phyloP scores from a whole-genome alignment of 768 basidiomycete genomes.

The Melanogaster broomeanus region DNA sequence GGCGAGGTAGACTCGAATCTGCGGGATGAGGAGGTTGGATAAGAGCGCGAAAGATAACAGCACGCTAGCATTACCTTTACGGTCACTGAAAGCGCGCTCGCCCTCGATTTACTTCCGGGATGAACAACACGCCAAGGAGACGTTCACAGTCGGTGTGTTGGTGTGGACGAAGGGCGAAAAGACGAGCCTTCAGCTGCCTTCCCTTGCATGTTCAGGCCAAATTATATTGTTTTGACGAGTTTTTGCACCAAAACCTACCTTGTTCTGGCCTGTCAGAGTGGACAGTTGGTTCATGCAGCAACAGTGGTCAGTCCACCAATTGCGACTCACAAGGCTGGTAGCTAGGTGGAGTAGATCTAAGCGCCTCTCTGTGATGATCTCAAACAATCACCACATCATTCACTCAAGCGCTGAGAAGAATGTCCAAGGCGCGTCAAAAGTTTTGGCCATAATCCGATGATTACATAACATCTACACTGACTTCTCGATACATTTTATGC shows the following conservation, averaged over 20 bases:
- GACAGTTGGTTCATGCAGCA: too few species aligned
- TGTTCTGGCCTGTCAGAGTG: too few species aligned
- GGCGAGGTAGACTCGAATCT: too few species aligned
- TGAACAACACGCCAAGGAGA: not conserved
- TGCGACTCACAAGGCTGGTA: not conserved
- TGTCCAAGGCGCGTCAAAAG: not conserved
- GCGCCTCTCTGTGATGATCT: not conserved
- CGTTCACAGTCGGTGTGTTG: not conserved
- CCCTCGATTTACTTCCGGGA: not conserved
- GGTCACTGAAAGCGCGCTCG: not conserved
- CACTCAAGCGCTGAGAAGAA: slow-evolving; percentile 14
- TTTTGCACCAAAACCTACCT: too few species aligned
- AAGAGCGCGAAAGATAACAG: not conserved
- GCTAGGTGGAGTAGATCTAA: not conserved
- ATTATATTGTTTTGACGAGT: too few species aligned
- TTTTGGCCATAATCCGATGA: not conserved
- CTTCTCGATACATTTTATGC: too few species aligned
- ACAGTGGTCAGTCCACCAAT: too few species aligned
- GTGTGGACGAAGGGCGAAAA: too few species aligned
- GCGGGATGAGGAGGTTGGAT: not conserved
- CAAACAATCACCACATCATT: not conserved
- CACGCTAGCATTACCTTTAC: not conserved
- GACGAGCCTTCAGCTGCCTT: too few species aligned
- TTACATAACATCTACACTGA: too few species aligned
- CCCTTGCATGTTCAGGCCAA: too few species aligned